A percentile compares a stretch with the other conserved stretches of the same genome.
Conservation (phyloP, 352 stramenopile genomes). For the Phytophthora melonis region DNA sequence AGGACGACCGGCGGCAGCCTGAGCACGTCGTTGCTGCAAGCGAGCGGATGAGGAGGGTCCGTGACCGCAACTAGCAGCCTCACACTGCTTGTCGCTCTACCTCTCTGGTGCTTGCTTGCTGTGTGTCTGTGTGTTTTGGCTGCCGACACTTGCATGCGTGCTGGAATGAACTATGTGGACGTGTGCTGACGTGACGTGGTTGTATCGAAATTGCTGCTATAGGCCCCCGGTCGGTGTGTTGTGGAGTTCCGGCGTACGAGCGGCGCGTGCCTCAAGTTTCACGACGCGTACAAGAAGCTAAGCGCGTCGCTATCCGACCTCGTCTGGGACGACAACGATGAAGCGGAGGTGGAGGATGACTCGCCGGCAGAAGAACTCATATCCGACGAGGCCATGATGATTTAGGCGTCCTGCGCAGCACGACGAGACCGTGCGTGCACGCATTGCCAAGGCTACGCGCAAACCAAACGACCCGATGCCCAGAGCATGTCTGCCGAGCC, state of each 20-base stretch:
- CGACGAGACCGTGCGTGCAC: not conserved
- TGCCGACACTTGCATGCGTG: conserved; percentile 30
- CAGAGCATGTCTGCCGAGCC: no score
- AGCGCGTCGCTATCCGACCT: conserved; percentile 61
- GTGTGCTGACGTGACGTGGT: conserved; percentile 36
- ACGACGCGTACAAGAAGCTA: conserved; percentile 77
- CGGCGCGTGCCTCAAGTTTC: conserved; percentile 77
- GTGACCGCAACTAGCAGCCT: conserved; percentile 34
- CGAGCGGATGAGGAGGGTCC: conserved; percentile 23
- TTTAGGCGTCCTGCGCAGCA: conserved; percentile 43
- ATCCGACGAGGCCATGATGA: conserved; percentile 86
- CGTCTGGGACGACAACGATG: conserved; percentile 60
- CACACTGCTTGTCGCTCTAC: conserved; percentile 32
- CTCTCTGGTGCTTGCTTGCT: conserved; percentile 34
- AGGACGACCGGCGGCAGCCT: conserved; percentile 26
- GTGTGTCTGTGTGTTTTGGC: conserved; percentile 30
- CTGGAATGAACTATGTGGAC: conserved; percentile 23
- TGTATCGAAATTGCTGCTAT: conserved; percentile 34
- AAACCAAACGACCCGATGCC: conserved; percentile 3
- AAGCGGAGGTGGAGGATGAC: conserved; percentile 26
- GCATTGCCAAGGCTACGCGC: not conserved
- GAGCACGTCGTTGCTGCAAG: conserved; percentile 32
- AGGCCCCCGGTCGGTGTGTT: conserved; percentile 63
- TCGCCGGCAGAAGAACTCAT: conserved; percentile 75
- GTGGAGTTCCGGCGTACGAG: conserved; percentile 81